Conservation (phyloP, 192 early-diverging fungal species). For the Coemansia sp. region DNA sequence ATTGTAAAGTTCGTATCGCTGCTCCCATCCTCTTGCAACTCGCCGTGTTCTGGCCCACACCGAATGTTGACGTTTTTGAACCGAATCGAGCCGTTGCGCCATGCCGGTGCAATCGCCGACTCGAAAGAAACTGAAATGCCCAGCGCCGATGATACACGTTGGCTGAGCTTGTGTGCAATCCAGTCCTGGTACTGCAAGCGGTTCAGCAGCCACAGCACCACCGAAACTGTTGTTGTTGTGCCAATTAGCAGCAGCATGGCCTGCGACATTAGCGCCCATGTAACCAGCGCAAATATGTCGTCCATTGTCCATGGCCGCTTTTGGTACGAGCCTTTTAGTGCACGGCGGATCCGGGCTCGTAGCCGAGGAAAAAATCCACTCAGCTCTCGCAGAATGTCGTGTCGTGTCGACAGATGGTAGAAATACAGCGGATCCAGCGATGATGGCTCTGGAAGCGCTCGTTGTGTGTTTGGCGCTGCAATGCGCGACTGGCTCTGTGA, state of each 20-base stretch:
- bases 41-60: constrained; percentile 54
- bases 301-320: constrained; percentile 79
- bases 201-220: constrained; percentile 77
- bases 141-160: constrained; percentile 76
- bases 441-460: constrained; percentile 33
- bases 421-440: constrained; percentile 35
- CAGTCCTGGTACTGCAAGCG: constrained; percentile 84
- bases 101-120: constrained; percentile 87
- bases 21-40: constrained; percentile 7
- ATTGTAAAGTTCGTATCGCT: constrained; percentile 81
- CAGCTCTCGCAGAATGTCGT: constrained; percentile 60
- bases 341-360: constrained; percentile 60
- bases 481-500: constrained; percentile 7
- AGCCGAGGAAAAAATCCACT: constrained; percentile 61
- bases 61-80: constrained; percentile 77
- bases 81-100: constrained; percentile 84
- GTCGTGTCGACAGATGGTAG: constrained; percentile 22
- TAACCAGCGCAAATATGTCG: constrained; percentile 84
- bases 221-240: constrained; percentile 85
- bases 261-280: constrained; percentile 87
- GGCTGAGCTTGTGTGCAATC: constrained; percentile 72
- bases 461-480: constrained; percentile 20
- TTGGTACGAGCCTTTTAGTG: constrained; percentile 61
- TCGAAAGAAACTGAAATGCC: constrained; percentile 87
- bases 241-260: constrained; percentile 81